Evolutionary conservation across 2,329 filamentous ascomycete species (phyloP).

Genomic region (Lithohypha guttulata): DNA sequence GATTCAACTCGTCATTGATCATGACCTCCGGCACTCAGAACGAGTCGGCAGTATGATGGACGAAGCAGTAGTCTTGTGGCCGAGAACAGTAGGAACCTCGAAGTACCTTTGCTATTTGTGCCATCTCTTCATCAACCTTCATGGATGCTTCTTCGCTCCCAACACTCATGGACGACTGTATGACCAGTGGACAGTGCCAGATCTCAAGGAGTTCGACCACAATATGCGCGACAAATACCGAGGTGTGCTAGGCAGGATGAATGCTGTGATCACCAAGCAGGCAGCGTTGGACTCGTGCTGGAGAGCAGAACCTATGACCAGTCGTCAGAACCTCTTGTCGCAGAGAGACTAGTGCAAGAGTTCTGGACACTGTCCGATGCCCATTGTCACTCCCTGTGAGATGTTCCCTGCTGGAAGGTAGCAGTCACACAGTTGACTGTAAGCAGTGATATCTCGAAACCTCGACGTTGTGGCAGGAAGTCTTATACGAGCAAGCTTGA

Average conservation of each 20-base stretch:
- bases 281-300: neutral
- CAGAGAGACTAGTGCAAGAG: neutral
- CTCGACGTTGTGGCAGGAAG: too few species aligned
- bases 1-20: constrained; percentile 20
- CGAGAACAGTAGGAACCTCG: constrained; percentile 18
- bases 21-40: constrained; percentile 9
- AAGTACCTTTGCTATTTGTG: constrained; percentile 23
- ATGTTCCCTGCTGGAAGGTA: too few species aligned
- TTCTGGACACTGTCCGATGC: too few species aligned
- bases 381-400: too few species aligned
- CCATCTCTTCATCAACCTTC: constrained; percentile 17
- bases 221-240: neutral
- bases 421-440: too few species aligned
- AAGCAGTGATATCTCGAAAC: too few species aligned
- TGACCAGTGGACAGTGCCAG: constrained; percentile 21
- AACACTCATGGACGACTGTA: constrained; percentile 19
- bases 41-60: too few species aligned
- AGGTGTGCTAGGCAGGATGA: neutral
- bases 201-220: constrained; percentile 12
- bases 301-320: constrained; percentile 9
- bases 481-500: too few species aligned
- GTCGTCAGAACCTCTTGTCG: constrained; percentile 5
- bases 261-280: neutral
- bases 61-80: constrained; percentile 3
- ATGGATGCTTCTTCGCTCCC: constrained; percentile 12